Evolutionary conservation across 768 basidiomycete species (phyloP), one percentile per base, ranked within the genome.

Genomic region (Dentipellis fragilis): DNA sequence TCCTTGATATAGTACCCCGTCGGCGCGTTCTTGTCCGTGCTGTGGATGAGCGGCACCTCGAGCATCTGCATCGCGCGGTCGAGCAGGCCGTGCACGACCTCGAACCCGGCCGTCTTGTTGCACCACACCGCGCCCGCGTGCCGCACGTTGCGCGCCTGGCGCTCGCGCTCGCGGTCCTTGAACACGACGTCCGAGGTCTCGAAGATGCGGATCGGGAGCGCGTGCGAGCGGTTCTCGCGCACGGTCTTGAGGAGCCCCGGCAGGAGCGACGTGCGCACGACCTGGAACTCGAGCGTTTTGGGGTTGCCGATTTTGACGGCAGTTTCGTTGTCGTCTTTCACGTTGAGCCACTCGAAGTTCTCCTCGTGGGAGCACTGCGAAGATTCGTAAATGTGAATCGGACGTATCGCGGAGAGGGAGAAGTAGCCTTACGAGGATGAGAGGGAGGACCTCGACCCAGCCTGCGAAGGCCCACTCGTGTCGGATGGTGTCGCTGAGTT

Each of bases 1-100:
- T 93, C 89, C 64, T 87, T 81, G 71, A 99, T 85, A 69, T 96
- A 99, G 69, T 98, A 99, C 10, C 96, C 96, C 12, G 77, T 80
- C 51, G 72, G 67, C 29, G 82, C 81, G 57, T 79, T 73, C 38
- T 65, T 71, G 63, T 87, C 80, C 35, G 65, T 69, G 56, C 74
- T 80, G 19, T 74, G 69, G 54, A 97, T 87, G 61, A 84, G 80
- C 39, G 92, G 88, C 37, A 99, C 79, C 60, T 96, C 95, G 19
- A 99, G 74, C 80, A 96, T 93, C 69, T 85, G 88, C 96, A 99
- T 98, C 38, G 90, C 80, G 51, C 94, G 78, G 71, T 98, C 93
- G 61, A 99, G 72, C 71, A 98, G 74, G 36, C 96, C 96, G 68
- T 98, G 96, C 10, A 94, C 85, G 58, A 95, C 80, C 74, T 99